Percentiles rank a stretch among this genome's conserved stretches.
Conservation (phyloP, 768 basidiomycete species). For the Trametes villosa region DNA sequence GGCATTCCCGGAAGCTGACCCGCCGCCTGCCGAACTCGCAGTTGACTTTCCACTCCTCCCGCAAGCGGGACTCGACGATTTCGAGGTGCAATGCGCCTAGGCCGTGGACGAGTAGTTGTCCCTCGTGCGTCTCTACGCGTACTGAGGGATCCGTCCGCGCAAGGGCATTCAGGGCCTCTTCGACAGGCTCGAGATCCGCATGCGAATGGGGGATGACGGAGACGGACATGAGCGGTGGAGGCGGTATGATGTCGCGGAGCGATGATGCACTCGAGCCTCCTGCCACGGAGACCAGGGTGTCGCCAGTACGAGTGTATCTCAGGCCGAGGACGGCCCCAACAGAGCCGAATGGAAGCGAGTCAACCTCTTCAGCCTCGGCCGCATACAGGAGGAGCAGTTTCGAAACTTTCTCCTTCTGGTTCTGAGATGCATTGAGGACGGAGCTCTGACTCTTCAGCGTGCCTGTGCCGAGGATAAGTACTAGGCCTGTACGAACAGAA, state of each 20-base stretch:
- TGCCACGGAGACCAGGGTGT: constrained; percentile 71
- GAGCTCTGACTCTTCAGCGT: constrained; percentile 65
- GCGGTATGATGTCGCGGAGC: constrained; percentile 70
- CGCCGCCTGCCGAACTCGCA: constrained; percentile 79
- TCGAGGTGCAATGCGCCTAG: constrained; percentile 89
- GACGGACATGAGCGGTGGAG: constrained; percentile 84
- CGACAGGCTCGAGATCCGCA: constrained; percentile 76
- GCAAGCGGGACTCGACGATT: constrained; percentile 80
- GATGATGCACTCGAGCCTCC: constrained; percentile 40
- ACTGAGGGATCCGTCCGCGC: constrained; percentile 91
- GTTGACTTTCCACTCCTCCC: constrained; percentile 76
- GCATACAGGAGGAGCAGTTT: constrained; percentile 83
- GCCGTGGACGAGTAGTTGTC: constrained; percentile 82
- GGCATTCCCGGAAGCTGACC: constrained; percentile 79
- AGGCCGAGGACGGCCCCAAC: constrained; percentile 86
- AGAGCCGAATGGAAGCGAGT: constrained; percentile 77
- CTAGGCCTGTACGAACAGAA: background rate
- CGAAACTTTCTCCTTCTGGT: constrained; percentile 71
- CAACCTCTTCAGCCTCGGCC: constrained; percentile 74
- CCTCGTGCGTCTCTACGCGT: constrained; percentile 78
- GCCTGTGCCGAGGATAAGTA: constrained; percentile 47
- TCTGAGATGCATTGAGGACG: constrained; percentile 67
- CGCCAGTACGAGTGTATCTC: constrained; percentile 84
- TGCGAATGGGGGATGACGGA: constrained; percentile 82
- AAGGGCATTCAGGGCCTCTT: constrained; percentile 71